Evolutionary conservation across 441 rosid species (phyloP).

Genomic region (Melastoma candidum): DNA sequence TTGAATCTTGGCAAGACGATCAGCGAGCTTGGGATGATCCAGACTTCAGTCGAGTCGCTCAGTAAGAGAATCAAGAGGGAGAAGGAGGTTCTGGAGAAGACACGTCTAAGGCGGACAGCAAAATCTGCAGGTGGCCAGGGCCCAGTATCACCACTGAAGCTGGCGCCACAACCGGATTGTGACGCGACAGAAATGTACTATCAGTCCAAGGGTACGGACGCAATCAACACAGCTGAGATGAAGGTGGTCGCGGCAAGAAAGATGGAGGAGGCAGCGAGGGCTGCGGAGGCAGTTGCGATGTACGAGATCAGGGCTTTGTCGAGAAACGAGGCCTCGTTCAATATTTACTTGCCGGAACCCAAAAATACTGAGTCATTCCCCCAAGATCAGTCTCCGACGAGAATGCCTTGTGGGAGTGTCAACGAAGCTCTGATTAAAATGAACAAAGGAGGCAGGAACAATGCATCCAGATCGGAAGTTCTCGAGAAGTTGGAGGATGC

Average conservation of each 20-base stretch:
- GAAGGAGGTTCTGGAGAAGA: constrained; percentile 50
- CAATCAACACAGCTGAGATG: constrained; percentile 62
- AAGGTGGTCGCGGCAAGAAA: constrained; percentile 77
- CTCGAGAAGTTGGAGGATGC: constrained; percentile 76
- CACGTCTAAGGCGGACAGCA: constrained; percentile 26
- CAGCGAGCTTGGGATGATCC: constrained; percentile 63
- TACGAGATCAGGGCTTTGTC: constrained; percentile 59
- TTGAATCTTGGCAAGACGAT: constrained; percentile 77
- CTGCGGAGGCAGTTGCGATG: constrained; percentile 81
- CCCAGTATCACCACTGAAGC: constrained; percentile 5
- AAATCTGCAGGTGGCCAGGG: no score
- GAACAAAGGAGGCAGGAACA: constrained; percentile 17
- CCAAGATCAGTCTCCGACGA: constrained; percentile 25
- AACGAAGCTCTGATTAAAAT: constrained; percentile 19
- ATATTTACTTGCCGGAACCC: constrained; percentile 54
- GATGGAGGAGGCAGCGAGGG: constrained; percentile 96
- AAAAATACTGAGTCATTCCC: constrained; percentile 15
- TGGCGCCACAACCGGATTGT: constrained; percentile 21
- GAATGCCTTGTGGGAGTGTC: constrained; percentile 16
- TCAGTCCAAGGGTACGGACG: constrained; percentile 23
- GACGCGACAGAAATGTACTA: constrained; percentile 13
- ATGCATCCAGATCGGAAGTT: constrained; percentile 31
- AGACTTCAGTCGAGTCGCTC: constrained; percentile 63
- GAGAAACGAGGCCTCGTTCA: constrained; percentile 26
- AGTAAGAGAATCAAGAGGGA: constrained; percentile 76